Evolutionary conservation across 2,329 filamentous ascomycete species (phyloP).

Genomic region (Scedosporium aurantiacum): DNA sequence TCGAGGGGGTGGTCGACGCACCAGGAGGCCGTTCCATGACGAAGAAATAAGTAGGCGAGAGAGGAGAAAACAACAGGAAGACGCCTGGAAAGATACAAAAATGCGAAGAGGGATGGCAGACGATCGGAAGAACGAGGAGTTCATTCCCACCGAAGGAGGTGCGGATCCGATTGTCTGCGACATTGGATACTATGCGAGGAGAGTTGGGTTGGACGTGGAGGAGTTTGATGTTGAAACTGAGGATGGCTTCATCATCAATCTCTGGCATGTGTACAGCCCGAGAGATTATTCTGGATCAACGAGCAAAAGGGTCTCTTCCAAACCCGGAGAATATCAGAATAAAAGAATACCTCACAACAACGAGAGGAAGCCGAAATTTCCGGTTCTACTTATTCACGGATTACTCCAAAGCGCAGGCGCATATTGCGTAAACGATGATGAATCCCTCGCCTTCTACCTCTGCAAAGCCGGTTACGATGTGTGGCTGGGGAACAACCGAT

Average conservation of each 20-base stretch:
- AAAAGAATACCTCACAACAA: constrained; percentile 11
- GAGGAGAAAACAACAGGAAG: constrained; percentile 45
- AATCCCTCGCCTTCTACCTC: constrained; percentile 82
- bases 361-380: constrained; percentile 52
- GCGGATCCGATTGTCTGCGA: constrained; percentile 69
- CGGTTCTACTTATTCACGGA: constrained; percentile 78
- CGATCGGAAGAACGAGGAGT: constrained; percentile 28
- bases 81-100: constrained; percentile 39
- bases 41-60: constrained; percentile 56
- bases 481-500: constrained; percentile 90
- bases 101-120: background rate
- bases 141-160: constrained; percentile 66
- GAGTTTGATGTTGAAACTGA: constrained; percentile 79
- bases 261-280: constrained; percentile 87
- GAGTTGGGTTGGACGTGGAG: constrained; percentile 80
- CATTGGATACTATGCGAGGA: constrained; percentile 72
- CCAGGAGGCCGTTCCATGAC: constrained; percentile 54
- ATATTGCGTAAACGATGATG: constrained; percentile 83
- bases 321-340: background rate
- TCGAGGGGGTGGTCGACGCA: constrained; percentile 31
- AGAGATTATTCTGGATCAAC: background rate
- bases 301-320: background rate
- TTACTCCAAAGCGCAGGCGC: constrained; percentile 79
- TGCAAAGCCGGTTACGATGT: constrained; percentile 90
- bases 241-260: constrained; percentile 79